Evolutionary conservation across 768 basidiomycete genomes (phyloP).

Genomic region (Dendrothele bispora): DNA sequence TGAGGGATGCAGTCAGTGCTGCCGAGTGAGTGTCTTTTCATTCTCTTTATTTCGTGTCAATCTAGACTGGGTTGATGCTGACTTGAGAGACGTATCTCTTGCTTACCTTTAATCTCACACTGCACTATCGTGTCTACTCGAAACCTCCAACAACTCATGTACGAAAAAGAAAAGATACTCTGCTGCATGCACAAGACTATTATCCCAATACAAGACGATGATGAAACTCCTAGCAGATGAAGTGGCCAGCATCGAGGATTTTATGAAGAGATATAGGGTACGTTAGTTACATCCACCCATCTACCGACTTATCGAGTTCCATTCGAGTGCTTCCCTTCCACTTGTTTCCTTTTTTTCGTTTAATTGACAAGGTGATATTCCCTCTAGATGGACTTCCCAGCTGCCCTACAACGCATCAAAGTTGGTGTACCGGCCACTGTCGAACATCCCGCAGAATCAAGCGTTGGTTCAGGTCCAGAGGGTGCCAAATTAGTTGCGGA

Average conservation of each 20-base stretch:
- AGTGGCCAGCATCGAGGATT: constrained; percentile 82
- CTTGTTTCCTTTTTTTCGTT: too few species aligned
- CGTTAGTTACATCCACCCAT: constrained; percentile 23
- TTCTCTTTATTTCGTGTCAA: constrained; percentile 12
- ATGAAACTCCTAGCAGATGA: constrained; percentile 91
- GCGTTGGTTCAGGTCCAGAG: constrained; percentile 89
- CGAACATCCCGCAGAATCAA: constrained; percentile 91
- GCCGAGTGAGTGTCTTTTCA: constrained; percentile 65
- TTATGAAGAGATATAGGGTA: constrained; percentile 88
- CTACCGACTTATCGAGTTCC: background rate
- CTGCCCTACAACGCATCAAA: constrained; percentile 85
- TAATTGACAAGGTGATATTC: background rate
- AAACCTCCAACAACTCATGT: constrained; percentile 19
- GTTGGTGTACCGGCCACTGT: constrained; percentile 97
- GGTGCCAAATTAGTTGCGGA: constrained; percentile 97
- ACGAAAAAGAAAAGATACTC: constrained; percentile 74
- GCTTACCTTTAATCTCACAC: too few species aligned
- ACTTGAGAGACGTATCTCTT: too few species aligned
- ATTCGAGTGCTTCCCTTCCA: background rate
- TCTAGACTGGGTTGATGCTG: too few species aligned
- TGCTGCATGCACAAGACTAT: constrained; percentile 89
- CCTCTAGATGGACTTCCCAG: constrained; percentile 89
- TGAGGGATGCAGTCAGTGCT: constrained; percentile 88
- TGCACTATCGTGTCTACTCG: too few species aligned
- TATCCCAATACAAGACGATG: constrained; percentile 98